These are phyloP conservation scores for Penicillium nucicola DNA, from an alignment of 495 filamentous ascomycete genomes.

Conservation along the genomic window DNA sequence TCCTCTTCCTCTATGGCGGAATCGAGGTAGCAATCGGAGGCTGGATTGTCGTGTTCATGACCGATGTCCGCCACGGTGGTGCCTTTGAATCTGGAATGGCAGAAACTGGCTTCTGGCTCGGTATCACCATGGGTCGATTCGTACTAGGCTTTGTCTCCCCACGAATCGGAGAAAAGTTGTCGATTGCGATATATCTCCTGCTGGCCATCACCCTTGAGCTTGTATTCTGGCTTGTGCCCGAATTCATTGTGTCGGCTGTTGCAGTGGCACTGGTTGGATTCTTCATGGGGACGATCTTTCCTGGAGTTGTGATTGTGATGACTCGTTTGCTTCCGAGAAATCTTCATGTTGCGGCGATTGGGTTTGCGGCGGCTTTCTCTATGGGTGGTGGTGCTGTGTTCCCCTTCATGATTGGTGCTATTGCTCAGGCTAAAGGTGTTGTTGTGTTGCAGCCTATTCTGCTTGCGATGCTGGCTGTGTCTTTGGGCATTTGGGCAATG, in stretches of 20 bases:
- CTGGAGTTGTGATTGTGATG: constrained; percentile 69
- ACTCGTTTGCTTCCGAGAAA: constrained; percentile 71
- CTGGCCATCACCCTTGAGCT: constrained; percentile 51
- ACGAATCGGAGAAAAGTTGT: constrained; percentile 49
- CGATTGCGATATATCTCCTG: constrained; percentile 54
- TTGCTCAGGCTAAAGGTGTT: constrained; percentile 69
- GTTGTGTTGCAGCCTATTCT: constrained; percentile 65
- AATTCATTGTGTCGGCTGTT: constrained; percentile 66
- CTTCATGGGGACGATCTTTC: constrained; percentile 61
- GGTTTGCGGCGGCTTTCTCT: constrained; percentile 75
- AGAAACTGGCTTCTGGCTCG: constrained; percentile 60
- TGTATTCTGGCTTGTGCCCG: constrained; percentile 62
- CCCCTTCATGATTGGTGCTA: constrained; percentile 69
- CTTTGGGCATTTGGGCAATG: constrained; percentile 14
- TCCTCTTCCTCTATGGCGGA: constrained; percentile 75
- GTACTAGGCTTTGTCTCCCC: constrained; percentile 57
- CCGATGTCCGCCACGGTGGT: constrained; percentile 45
- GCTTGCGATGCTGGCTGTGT: constrained; percentile 41
- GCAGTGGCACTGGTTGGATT: constrained; percentile 65
- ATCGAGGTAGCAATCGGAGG: constrained; percentile 72
- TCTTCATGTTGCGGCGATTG: constrained; percentile 72
- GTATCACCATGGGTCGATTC: constrained; percentile 53
- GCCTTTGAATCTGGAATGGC: constrained; percentile 53
- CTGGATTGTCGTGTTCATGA: constrained; percentile 62
- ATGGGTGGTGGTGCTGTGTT: constrained; percentile 68